Evolutionary conservation across 2,329 filamentous ascomycete species (phyloP), one percentile per base, ranked within the genome.

Genomic region (Penicillium paneum): DNA sequence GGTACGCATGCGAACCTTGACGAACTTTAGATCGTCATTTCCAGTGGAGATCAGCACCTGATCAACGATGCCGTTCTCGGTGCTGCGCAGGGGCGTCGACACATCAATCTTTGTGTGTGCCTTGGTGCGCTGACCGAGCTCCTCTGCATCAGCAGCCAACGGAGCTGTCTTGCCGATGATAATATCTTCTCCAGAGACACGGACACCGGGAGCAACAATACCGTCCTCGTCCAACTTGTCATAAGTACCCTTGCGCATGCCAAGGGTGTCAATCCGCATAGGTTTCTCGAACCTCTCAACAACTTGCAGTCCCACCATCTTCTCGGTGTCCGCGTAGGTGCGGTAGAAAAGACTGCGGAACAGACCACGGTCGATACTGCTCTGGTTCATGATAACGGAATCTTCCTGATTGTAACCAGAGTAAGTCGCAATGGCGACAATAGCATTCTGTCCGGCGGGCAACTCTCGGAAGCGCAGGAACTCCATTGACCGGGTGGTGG

Each of bases 311-410:
- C 94, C 94, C 10, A 99, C 88, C 62, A 91, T 88, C 81, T 97
- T 97, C 78, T 99, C 94, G 62, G 91, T 91, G 69, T 99, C 94
- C 31, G 91, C 95, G 76, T 99, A 99, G 11, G 93, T 91, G 64
- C 95, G 87, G 83, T 96, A 99, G 80, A 97, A 99, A 51, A 99
- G 78, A 83, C 91, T 97, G 68, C 95, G 85, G 87, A 99, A 99
- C 5, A 99, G 81, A 59, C 94, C 94, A 69, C 94, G 89, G 74
- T 99, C 94, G 67, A 99, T 97, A 75, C 91, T 96, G 78, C 91
- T 97, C 78, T 99, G 94, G 75, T 99, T 99, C 94, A 99, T 97
- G 68, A 99, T 96, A 64, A 99, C 93, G 63, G 94, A 99, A 85
- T 99, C 94, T 91, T 99, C 94, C 74, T 99, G 95, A 76, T 99